phyloP scores from a whole-genome alignment of 2,329 filamentous ascomycete species.

The Fusarium sp. region DNA sequence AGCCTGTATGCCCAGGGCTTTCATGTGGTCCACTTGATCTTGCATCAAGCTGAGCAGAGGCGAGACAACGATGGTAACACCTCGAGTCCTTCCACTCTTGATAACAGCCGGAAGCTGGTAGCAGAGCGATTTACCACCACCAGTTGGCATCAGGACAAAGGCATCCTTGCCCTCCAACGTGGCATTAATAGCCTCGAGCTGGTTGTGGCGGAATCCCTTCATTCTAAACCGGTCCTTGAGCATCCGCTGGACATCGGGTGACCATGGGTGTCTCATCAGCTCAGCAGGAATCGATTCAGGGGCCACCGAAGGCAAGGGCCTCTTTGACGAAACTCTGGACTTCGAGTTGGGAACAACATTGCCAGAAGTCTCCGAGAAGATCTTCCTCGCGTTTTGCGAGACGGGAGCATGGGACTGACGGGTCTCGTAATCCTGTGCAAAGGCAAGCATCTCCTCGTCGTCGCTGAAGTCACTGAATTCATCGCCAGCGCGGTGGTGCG shows the following conservation, averaged over 20 bases:
- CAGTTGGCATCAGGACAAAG: slow-evolving; percentile 98
- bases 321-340: slow-evolving; percentile 49
- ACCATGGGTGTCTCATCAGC: slow-evolving; percentile 81
- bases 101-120: slow-evolving; percentile 95
- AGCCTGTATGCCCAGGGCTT: slow-evolving; percentile 80
- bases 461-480: slow-evolving; percentile 63
- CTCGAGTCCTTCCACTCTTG: slow-evolving; percentile 80
- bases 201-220: slow-evolving; percentile 87
- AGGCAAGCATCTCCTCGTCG: slow-evolving; percentile 64
- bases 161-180: slow-evolving; percentile 88
- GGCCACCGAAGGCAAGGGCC: slow-evolving; percentile 38
- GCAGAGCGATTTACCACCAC: slow-evolving; percentile 95
- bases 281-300: slow-evolving; percentile 58
- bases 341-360: slow-evolving; percentile 53
- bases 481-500: slow-evolving; percentile 43
- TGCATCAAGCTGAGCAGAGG: slow-evolving; percentile 96
- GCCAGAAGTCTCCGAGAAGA: slow-evolving; percentile 62
- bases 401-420: slow-evolving; percentile 48
- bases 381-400: slow-evolving; percentile 48
- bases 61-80: slow-evolving; percentile 94
- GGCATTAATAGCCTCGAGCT: slow-evolving; percentile 95
- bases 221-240: slow-evolving; percentile 87
- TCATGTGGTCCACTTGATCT: slow-evolving; percentile 90
- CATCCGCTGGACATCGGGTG: slow-evolving; percentile 82
- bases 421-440: slow-evolving; percentile 63